Evolutionary conservation across 108 stramenopile species (phyloP).

Genomic region (Aurantiochytrium sp.): DNA sequence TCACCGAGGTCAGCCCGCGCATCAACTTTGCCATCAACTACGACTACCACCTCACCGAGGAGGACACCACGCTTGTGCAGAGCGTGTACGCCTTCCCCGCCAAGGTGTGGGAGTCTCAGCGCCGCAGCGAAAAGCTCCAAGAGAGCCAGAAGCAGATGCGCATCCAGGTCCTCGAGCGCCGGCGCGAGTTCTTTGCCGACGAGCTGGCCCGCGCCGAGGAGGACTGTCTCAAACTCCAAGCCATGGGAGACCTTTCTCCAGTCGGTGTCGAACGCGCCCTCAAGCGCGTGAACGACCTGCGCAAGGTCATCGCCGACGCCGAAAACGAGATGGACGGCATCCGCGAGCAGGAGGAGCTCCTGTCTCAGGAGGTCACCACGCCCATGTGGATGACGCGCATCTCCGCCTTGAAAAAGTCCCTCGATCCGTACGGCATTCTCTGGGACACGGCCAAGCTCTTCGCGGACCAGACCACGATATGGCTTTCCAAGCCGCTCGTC

Average conservation of each 20-base stretch:
- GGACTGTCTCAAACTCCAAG: conserved; percentile 43
- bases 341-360: conserved; percentile 54
- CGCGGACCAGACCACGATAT: conserved; percentile 32
- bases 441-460: conserved; percentile 41
- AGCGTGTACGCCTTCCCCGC: background rate
- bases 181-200: conserved; percentile 50
- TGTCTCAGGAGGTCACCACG: conserved; percentile 47
- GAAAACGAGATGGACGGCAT: conserved; percentile 50
- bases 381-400: conserved; percentile 45
- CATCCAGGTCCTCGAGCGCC: conserved; percentile 52
- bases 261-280: conserved; percentile 42
- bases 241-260: background rate
- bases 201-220: conserved; percentile 36
- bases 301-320: conserved; percentile 40
- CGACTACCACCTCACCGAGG: background rate
- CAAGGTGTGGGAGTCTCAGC: background rate
- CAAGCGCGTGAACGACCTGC: conserved; percentile 43
- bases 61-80: background rate
- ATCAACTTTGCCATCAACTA: background rate
- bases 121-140: background rate
- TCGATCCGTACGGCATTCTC: conserved; percentile 42
- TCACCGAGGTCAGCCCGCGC: conserved; percentile 27
- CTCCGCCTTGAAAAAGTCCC: conserved; percentile 36
- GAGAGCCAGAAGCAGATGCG: conserved; percentile 26
- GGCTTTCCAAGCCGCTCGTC: conserved; percentile 36